A percentile compares a stretch with the other conserved stretches of the same genome.
These are phyloP conservation scores for Aspergillus spinulosporus DNA, from an alignment of 2,329 filamentous ascomycete genomes.

Conservation along the genomic window DNA sequence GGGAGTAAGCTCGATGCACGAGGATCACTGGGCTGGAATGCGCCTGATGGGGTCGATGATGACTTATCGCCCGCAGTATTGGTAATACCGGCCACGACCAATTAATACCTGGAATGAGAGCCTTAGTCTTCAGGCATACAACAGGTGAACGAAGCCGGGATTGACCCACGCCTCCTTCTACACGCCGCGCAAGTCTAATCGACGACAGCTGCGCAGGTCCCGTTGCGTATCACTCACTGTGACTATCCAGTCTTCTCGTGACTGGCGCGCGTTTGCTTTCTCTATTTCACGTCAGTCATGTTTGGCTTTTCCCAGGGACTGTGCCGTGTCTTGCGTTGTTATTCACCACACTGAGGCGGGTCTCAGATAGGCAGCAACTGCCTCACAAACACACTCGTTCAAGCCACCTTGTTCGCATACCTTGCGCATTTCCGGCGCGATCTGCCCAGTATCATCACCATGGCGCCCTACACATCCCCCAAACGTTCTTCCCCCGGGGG, in stretches of 20 bases:
- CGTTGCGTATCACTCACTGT: slow-evolving; percentile 2
- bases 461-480: slow-evolving; percentile 36
- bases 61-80: background rate
- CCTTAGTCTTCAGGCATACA: slow-evolving; percentile 5
- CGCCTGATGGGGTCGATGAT: slow-evolving; percentile 5
- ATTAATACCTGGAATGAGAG: background rate
- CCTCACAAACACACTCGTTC: slow-evolving; percentile 1
- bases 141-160: slow-evolving; percentile 13
- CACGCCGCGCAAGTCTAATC: slow-evolving; percentile 10
- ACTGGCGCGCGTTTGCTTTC: background rate
- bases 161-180: slow-evolving; percentile 13
- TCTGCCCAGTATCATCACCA: slow-evolving; percentile 12
- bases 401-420: background rate
- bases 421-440: background rate
- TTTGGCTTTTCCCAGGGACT: slow-evolving; percentile 5
- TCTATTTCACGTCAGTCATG: slow-evolving; percentile 17
- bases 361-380: slow-evolving; percentile 15
- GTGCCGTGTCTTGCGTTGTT: slow-evolving; percentile 10
- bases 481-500: slow-evolving; percentile 29
- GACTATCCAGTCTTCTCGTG: background rate
- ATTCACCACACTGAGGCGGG: slow-evolving; percentile 19
- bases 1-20: slow-evolving; percentile 2
- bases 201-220: slow-evolving; percentile 4
- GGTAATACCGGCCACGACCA: too few relatives aligned
- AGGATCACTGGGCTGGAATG: slow-evolving; percentile 12